Evolutionary conservation across 2,329 filamentous ascomycete genomes (phyloP).

Genomic region (Ophiobolus disseminans): DNA sequence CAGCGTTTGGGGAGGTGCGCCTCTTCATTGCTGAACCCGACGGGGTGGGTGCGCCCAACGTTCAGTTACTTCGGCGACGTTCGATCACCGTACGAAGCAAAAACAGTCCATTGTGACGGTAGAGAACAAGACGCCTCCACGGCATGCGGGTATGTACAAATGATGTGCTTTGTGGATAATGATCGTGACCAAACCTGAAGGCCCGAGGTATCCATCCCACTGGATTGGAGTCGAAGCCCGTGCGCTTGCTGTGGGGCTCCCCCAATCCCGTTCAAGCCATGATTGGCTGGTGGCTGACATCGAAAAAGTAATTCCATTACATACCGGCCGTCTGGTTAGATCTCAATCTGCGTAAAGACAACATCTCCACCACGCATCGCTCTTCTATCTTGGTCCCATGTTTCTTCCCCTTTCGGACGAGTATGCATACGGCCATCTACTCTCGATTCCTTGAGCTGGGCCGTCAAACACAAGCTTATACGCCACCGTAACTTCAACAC

Average conservation of each 20-base stretch:
- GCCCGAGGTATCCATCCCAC: conserved; percentile 19
- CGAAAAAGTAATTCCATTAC: conserved; percentile 14
- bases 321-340: conserved; percentile 15
- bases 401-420: conserved; percentile 9
- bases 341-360: conserved; percentile 15
- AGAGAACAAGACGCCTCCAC: too few species aligned
- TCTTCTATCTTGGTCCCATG: conserved; percentile 4
- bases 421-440: conserved; percentile 17
- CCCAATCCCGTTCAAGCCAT: background rate
- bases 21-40: conserved; percentile 4
- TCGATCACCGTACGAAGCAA: too few species aligned
- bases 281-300: background rate
- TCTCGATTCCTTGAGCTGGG: conserved; percentile 17
- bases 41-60: conserved; percentile 6
- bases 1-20: conserved; percentile 17
- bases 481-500: conserved; percentile 23
- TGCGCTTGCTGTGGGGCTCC: conserved; percentile 3
- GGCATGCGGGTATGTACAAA: too few species aligned
- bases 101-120: too few species aligned
- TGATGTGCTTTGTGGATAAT: background rate
- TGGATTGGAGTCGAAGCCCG: conserved; percentile 4
- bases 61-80: background rate
- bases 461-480: conserved; percentile 14
- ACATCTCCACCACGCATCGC: conserved; percentile 6
- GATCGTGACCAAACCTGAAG: too few species aligned